Evolutionary conservation across 345 rosid species (phyloP), one percentile per base, ranked within the genome.

Genomic region (Citrus trifoliata): DNA sequence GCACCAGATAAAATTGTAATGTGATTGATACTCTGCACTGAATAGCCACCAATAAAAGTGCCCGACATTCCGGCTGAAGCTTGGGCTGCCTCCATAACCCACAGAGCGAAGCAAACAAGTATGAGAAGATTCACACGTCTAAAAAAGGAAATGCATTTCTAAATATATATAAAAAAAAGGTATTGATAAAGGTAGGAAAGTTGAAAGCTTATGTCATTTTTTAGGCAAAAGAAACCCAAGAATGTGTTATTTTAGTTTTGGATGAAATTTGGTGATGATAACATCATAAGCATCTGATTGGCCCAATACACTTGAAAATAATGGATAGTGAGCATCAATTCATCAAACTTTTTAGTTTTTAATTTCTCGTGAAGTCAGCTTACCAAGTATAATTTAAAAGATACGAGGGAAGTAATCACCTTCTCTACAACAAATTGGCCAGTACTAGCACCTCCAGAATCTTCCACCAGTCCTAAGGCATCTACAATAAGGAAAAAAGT

Each of bases 1-100:
- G 94, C 97, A 74, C 97, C 98, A 0, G 98, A 95, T 71, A 95
- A 94, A 87, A 93, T 97, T 1, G 97, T 97, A 76, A 92, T 87
- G 85, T 93, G 98, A 82, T 95, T 95, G 77, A 95, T 93, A 61
- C 91, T 83, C 84, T 93, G 95, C 81, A 90, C 56, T 3, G 91
- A 74, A 67, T 84, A 85, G 78, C 87, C 88, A 71, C 95, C 95
- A 9, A 74, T 79, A 37, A 84, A 83, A 58, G 86, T 66, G 70
- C 92, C 85, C 28, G 94, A 86, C 79, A 90, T 68, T 63, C 93
- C 93, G 46, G 94, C 90, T 10, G 98, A 93, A 62, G 98, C 80
- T 4, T 32, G 35, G 35, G 35, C 5, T 32, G 35, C 35, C 35
- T 32, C 35, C 35, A 4, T 32, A 32, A 32, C 35, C 35, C 35